These are phyloP conservation scores for Kwoniella pini DNA, from an alignment of 768 basidiomycete genomes.

Conservation along the genomic window DNA sequence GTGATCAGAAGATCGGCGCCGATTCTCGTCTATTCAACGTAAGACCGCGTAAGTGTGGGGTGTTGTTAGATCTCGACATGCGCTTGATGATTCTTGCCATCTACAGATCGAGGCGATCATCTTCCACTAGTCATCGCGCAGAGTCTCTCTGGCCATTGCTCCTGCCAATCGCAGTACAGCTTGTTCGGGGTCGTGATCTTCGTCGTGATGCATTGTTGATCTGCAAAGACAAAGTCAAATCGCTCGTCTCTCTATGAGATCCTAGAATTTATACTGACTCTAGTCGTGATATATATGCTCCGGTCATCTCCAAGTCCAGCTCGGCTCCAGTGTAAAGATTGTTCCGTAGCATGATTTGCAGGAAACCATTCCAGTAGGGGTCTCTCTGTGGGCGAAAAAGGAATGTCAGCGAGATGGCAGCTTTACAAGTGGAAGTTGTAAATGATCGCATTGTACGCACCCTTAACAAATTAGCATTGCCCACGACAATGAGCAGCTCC, in stretches of 20 bases:
- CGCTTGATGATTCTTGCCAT: too few relatives aligned
- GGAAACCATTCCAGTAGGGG: slow-evolving; percentile 53
- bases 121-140: neutral
- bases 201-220: neutral
- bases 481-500: slow-evolving; percentile 53
- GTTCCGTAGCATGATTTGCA: slow-evolving; percentile 49
- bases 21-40: too few relatives aligned
- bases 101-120: too few relatives aligned
- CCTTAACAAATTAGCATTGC: slow-evolving; percentile 49
- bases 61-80: too few relatives aligned
- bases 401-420: neutral
- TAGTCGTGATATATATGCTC: slow-evolving; percentile 40
- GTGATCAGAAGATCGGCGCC: too few relatives aligned
- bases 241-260: neutral
- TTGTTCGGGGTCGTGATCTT: neutral
- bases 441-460: too few relatives aligned
- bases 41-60: too few relatives aligned
- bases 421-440: too few relatives aligned
- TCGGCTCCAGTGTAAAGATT: slow-evolving; percentile 35
- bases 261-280: slow-evolving; percentile 30
- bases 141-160: neutral
- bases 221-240: neutral
- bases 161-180: neutral
- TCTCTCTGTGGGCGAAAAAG: slow-evolving; percentile 30
- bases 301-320: slow-evolving; percentile 28